Percentiles rank a stretch among this genome's conserved stretches.
Evolutionary conservation across 2,329 filamentous ascomycete genomes (phyloP).

Genomic region (Trichoderma atrobrunneum): DNA sequence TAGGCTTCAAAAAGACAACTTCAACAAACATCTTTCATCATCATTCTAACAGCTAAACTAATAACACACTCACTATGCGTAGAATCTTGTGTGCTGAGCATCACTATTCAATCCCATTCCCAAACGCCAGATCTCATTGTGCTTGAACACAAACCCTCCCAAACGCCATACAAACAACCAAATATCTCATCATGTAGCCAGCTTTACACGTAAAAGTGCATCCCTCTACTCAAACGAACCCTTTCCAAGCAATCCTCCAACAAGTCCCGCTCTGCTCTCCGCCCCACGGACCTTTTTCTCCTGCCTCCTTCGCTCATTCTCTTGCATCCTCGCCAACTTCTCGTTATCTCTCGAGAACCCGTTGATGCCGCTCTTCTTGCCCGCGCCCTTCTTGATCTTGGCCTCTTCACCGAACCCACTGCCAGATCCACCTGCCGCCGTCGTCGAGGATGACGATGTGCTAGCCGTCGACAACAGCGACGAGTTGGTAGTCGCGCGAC

Average conservation of each 20-base stretch:
- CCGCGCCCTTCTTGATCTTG: constrained; percentile 59
- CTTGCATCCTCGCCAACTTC: constrained; percentile 51
- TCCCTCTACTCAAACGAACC: constrained; percentile 41
- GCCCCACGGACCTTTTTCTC: constrained; percentile 57
- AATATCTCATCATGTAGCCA: not conserved
- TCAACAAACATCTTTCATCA: not conserved
- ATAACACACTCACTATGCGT: not conserved
- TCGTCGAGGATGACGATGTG: constrained; percentile 28
- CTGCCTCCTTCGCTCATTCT: constrained; percentile 58
- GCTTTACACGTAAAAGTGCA: not conserved
- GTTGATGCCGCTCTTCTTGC: constrained; percentile 59
- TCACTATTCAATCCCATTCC: not conserved
- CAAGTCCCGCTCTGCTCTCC: constrained; percentile 53
- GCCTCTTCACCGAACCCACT: constrained; percentile 46
- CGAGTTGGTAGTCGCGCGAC: constrained; percentile 69
- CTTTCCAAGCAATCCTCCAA: constrained; percentile 57
- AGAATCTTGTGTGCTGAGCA: not conserved
- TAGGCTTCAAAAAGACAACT: not conserved
- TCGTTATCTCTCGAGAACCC: constrained; percentile 61
- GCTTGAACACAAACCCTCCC: not conserved
- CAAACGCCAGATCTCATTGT: not conserved
- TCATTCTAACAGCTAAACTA: not conserved
- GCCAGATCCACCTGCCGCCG: constrained; percentile 33
- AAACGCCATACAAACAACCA: not conserved
- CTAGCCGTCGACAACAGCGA: constrained; percentile 40